Evolutionary conservation across 495 filamentous ascomycete genomes (phyloP), one percentile per base, ranked within the genome.

Genomic region (Parachaetomium inaequale): DNA sequence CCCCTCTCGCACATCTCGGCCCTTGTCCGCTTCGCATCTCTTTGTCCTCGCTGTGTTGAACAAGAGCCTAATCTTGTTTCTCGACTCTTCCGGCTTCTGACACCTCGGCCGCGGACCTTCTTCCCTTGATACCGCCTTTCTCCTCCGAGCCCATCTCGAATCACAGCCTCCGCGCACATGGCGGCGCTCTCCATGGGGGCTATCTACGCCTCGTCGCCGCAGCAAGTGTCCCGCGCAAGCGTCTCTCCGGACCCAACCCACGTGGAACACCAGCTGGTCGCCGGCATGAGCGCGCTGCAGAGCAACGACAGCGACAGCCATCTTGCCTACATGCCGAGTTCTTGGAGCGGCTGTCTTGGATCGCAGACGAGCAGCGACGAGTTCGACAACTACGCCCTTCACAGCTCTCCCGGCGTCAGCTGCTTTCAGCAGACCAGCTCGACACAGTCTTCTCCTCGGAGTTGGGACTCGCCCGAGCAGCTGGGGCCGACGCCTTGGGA

Each of bases 401-500:
- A 74, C 58, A 61, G 62, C 45, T 67, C 71, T 15, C 63, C 68
- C 3, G 42, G 55, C 1, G 15, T 49, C 2, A 55, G 42, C 32
- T 58, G 60, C 21, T 56, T 68, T 15, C 60, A 42, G 2, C 62
- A 58, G 29, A 58, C 14, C n/a, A 51, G 45, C 62, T 66, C 71
- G 3, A 36, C 21, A 19, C 61, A 62, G 57, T 65, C 72, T 0
- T 74, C 72, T 3, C 72, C 71, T 12, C 67, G 72, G 32, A 72
- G 58, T 55, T 72, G 72, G 70, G 58, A 46, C 32, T 66, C 70
- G 15, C 58, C 72, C 26, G 68, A 66, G 25, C 70, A 69, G n/a
- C 62, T 66, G 14, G 62, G 57, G 15, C 53, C 67, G 2, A 46
- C 62, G 3, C 50, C 61, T 3, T 70, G 65, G 65, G 69, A 69